Base-by-base conservation (phyloP, 75 land plant genomes). In the Pinus taeda region DNA sequence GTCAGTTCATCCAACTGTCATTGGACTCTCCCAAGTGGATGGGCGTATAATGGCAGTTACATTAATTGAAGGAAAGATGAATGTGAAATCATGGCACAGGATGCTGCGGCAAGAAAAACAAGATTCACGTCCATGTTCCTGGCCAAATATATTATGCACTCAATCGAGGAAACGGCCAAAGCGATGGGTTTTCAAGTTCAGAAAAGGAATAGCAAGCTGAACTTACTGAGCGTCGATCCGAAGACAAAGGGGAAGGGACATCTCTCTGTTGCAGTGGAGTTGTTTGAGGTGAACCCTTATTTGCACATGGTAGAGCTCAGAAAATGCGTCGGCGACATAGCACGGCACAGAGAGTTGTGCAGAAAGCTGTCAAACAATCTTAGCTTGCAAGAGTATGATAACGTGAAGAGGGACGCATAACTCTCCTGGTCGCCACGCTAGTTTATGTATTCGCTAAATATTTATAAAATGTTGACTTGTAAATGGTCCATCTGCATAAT, bases 111-210 rank as follows among this genome's bases (percentile, higher is more conserved):
- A 67, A 80, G 91, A 65, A 91, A 85, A 73, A 85, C 92, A 15
- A 87, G 91, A 67, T 93, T 91, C 63, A 87, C 90, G 57, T 89
- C 93, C 36, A 89, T 74, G 79, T 78, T 82, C 81, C 71, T 84
- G 0, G 80, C 83, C 6, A 93, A 85, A 74, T 90, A 89, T 20
- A 79, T 93, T 74, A 49, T 91, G n/a, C 80, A 83, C 65, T 89
- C 80, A 71, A 91, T 91, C 15, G 88, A 84, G 30, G 79, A 76
- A 26, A 89, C 75, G 42, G 96, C 79, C n/a, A 83, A 67, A 21
- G 77, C 80, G 59, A 85, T 91, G 86, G 96, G 96, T 60, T 81
- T 82, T 73, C 55, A 77, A 5, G 88, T 89, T 2, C 81, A 81
- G 69, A 85, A 74, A 76, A 85, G 77, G 76, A 85, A 88, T 79